Conservation (phyloP, 139 green algal species). For the Picochlorum costavermella region DNA sequence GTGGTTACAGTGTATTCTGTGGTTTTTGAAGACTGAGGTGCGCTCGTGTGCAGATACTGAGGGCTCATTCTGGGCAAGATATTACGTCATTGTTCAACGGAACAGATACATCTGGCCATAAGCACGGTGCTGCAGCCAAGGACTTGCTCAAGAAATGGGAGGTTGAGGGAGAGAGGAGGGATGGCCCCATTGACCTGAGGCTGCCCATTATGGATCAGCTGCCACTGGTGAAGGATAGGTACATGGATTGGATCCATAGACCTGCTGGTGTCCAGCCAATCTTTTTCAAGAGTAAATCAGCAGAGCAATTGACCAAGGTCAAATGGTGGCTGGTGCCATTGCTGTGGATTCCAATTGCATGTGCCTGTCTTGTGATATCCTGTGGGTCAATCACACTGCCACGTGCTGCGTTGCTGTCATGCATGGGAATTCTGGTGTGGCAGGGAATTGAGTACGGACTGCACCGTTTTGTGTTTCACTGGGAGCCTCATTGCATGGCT, state of each 20-base stretch:
- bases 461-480: constrained; percentile 89
- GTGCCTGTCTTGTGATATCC: background rate
- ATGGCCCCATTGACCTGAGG: constrained; percentile 8
- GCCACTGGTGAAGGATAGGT: constrained; percentile 18
- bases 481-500: constrained; percentile 12
- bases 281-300: constrained; percentile 60
- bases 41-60: constrained; percentile 1
- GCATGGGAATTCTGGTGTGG: constrained; percentile 65
- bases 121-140: constrained; percentile 1
- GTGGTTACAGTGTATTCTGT: background rate
- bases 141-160: constrained; percentile 1
- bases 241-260: constrained; percentile 74
- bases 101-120: constrained; percentile 1
- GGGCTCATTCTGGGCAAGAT: constrained; percentile 5
- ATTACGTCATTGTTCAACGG: constrained; percentile 8
- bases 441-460: constrained; percentile 82
- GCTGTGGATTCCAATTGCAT: constrained; percentile 64
- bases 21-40: background rate
- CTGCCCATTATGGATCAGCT: constrained; percentile 18
- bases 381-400: background rate
- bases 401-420: background rate
- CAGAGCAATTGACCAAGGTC: constrained; percentile 56
- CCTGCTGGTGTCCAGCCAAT: constrained; percentile 58
- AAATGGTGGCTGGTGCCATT: constrained; percentile 74
- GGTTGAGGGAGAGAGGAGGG: background rate